Evolutionary conservation across 495 filamentous ascomycete genomes (phyloP), one percentile per base, ranked within the genome.

Genomic region (Neurospora sp.): DNA sequence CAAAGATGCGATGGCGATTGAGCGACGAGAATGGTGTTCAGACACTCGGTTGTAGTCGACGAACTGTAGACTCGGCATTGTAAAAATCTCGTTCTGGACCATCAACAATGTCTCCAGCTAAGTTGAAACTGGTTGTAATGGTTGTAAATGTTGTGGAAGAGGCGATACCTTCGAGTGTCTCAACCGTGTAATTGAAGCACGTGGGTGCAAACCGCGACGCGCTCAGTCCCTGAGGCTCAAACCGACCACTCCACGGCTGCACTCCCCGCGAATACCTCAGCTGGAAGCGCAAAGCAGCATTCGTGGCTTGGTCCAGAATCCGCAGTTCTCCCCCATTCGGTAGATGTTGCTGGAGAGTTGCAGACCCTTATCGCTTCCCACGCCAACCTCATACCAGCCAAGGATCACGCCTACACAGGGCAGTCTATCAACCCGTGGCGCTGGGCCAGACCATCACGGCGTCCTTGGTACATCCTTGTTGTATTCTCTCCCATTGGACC

Each of bases 231-330:
- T 35, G 53, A 61, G 53, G 27, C 53, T 35, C 53, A 61, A 35
- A 0, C 3, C 22, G 0, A 18, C 53, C 4, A 27, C 44, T 11
- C 5, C 0, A 2, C 20, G 5, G 11, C 46, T 53, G 10, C 46
- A 27, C 53, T 35, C 53, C 53, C 2, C 22, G 16, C 22, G 20
- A 35, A 9, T 5, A 0, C 22, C 35, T 61, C 22, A 16, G 53
- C 12, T 4, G 1, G 53, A 61, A 1, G 2, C 0, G 48, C 5
- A 5, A 6, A 14, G 2, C 20, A 14, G 0, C 14, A 0, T 59
- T 59, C 11, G 12, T 31, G 6, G 53, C 53, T 61, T 31, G 53
- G 53, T 61, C 53, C 22, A 61, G 53, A 61, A 5, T 61, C 4
- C 48, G 22, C 5, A 8, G 5, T 0, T 61, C 22, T 0, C 12